Base-by-base conservation (phyloP, 306 rosid species). In the Astragalus glycyphyllos region DNA sequence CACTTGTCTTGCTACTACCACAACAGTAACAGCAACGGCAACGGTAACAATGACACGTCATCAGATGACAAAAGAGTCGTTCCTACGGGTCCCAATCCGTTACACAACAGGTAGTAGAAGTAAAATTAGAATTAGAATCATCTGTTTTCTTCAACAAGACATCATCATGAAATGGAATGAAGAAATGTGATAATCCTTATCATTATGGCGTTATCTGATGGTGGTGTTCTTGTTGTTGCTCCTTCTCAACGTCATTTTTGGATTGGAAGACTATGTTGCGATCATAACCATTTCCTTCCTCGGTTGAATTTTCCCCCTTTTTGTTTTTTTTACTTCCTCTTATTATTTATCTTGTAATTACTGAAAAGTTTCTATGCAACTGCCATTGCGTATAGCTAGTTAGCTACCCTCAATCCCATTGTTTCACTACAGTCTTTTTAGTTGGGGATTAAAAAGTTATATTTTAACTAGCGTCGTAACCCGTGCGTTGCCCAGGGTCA, bases 51-150 rank as follows among this genome's bases (percentile, higher is more conserved):
- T n/a, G n/a, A n/a, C 62, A 54, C 66, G 2, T 65, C 74, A 46
- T 82, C 83, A 15, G 96, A 90, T 29, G 85, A 82, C 56, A 87
- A 88, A 74, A 79, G 98, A 77, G 82, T 81, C 1, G 96, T 90
- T 73, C 98, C 98, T 1, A 93, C 96, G 0, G 96, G 97, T 68
- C 91, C 98, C 29, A 92, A 93, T 66, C 98, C 97, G 38, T 78
- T 93, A 11, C 98, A 93, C 75, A 93, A 90, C 82, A 82, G 86
- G 87, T 84, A 86, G n/a, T n/a, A n/a, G n/a, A n/a, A n/a, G n/a
- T n/a, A n/a, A n/a, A n/a, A n/a, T n/a, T n/a, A n/a, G 76, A 42
- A 31, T 4, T 10, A 37, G 77, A 83, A 62, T 6, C 68, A 37
- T 31, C 23, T 4, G 15, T 13, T 16, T 8, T 55, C 12, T 49